Evolutionary conservation across 768 basidiomycete genomes (phyloP).

Genomic region (Termitomyces sp.): DNA sequence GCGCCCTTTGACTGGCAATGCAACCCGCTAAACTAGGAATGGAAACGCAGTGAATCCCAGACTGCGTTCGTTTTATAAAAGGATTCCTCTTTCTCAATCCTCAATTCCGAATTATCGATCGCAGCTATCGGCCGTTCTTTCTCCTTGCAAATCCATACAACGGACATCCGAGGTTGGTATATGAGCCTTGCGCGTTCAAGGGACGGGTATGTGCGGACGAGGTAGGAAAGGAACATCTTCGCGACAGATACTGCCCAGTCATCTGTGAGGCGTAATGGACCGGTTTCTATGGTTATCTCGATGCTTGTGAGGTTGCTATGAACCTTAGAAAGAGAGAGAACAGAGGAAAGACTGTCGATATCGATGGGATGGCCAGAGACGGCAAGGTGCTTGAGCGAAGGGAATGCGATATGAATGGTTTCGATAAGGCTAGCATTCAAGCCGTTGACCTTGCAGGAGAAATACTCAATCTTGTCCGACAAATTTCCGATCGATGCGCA

Average conservation of each 20-base stretch:
- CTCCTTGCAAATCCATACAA: slow-evolving; percentile 12
- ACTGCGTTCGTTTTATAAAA: background rate
- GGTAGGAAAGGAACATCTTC: slow-evolving; percentile 9
- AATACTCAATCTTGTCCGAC: slow-evolving; percentile 7
- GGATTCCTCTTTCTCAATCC: slow-evolving; percentile 10
- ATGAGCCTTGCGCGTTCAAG: slow-evolving; percentile 11
- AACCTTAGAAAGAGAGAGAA: slow-evolving; percentile 3
- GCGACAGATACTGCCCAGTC: slow-evolving; percentile 10
- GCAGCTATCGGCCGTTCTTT: background rate
- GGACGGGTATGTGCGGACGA: slow-evolving; percentile 12
- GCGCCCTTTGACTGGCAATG: background rate
- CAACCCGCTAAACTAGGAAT: background rate
- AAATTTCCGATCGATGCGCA: slow-evolving; percentile 2
- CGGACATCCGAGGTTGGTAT: slow-evolving; percentile 12
- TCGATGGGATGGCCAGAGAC: slow-evolving; percentile 14
- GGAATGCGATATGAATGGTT: slow-evolving; percentile 13
- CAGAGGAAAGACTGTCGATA: slow-evolving; percentile 10
- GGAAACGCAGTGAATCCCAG: background rate
- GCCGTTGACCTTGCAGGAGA: slow-evolving; percentile 12
- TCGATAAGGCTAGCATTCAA: slow-evolving; percentile 7
- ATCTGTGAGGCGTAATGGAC: slow-evolving; percentile 9
- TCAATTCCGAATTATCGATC: slow-evolving; percentile 6
- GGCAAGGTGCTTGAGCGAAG: slow-evolving; percentile 12
- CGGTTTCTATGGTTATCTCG: slow-evolving; percentile 11
- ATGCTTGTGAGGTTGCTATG: slow-evolving; percentile 10